A percentile compares a stretch with the other conserved stretches of the same genome.
These are phyloP conservation scores for Nicotiana undulata DNA, from an alignment of 257 asterid genomes.

Conservation along the genomic window DNA sequence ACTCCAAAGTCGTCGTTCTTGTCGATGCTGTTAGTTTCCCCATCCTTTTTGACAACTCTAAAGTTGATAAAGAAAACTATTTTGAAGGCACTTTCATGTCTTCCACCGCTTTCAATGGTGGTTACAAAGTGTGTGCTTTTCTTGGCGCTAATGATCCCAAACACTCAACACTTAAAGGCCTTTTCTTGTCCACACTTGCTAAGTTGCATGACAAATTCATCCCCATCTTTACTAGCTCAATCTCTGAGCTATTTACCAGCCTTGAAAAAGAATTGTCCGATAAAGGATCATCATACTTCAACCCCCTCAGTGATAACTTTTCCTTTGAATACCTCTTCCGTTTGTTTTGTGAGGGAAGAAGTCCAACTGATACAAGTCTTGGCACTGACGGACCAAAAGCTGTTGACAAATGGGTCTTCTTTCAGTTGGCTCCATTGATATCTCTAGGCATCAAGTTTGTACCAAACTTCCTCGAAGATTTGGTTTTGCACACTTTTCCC, in stretches of 20 bases:
- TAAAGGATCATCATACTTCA: constrained; percentile 38
- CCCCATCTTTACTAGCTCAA: constrained; percentile 32
- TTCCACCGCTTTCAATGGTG: constrained; percentile 50
- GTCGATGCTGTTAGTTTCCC: constrained; percentile 64
- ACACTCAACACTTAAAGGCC: constrained; percentile 40
- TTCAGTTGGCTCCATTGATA: constrained; percentile 53
- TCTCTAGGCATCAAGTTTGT: constrained; percentile 32
- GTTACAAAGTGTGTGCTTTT: constrained; percentile 53
- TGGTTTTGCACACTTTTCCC: constrained; percentile 39
- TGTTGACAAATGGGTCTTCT: constrained; percentile 44
- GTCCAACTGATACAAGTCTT: constrained; percentile 24
- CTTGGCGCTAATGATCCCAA: constrained; percentile 49
- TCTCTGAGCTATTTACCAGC: constrained; percentile 31
- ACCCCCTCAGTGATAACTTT: constrained; percentile 33
- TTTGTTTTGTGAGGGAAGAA: constrained; percentile 28
- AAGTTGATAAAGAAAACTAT: constrained; percentile 46
- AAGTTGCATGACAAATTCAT: constrained; percentile 26
- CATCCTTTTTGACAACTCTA: constrained; percentile 59
- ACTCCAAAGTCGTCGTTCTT: constrained; percentile 32
- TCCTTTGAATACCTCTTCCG: constrained; percentile 61
- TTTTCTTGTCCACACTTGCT: constrained; percentile 25
- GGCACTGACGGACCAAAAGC: constrained; percentile 30
- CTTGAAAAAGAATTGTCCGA: constrained; percentile 41
- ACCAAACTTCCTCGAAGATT: constrained; percentile 49
- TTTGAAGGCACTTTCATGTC: constrained; percentile 80